Conservation (phyloP, 176 grass and related monocot species). For the Pontederia crassipes region DNA sequence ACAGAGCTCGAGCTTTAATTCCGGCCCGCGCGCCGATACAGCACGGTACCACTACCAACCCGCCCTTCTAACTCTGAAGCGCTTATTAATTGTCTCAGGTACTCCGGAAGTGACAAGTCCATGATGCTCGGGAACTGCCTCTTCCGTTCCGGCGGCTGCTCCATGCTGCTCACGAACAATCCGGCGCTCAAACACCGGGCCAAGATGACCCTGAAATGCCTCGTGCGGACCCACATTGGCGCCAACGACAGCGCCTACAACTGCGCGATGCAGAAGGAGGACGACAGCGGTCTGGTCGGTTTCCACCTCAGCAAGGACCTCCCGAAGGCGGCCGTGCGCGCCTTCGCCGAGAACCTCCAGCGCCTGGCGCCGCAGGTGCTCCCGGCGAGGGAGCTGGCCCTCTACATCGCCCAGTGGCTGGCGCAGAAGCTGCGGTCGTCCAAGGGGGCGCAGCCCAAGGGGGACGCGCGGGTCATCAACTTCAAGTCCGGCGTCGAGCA, state of each 20-base stretch:
- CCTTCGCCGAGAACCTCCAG: neutral
- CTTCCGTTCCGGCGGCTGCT: neutral
- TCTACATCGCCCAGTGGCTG: no score
- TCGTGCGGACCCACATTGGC: conserved; percentile 1
- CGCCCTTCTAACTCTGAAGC: no score
- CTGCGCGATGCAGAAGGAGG: neutral
- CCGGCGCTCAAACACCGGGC: neutral
- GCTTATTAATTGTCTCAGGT: no score
- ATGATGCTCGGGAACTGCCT: neutral
- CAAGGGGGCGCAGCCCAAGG: no score
- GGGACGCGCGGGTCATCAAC: no score
- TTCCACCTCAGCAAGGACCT: neutral
- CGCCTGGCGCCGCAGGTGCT: no score
- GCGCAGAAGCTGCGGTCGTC: no score
- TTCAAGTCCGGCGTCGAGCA: no score
- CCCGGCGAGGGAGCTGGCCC: no score
- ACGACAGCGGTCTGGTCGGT: neutral
- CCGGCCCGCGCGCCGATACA: no score
- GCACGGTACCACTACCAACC: no score
- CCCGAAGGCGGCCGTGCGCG: conserved; percentile 1
- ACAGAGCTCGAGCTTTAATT: neutral
- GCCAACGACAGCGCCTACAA: neutral
- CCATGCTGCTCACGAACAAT: neutral
- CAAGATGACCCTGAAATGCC: neutral
- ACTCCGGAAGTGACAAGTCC: neutral